Base-by-base conservation (phyloP, 2,329 filamentous ascomycete genomes). In the Epichloe sibirici region DNA sequence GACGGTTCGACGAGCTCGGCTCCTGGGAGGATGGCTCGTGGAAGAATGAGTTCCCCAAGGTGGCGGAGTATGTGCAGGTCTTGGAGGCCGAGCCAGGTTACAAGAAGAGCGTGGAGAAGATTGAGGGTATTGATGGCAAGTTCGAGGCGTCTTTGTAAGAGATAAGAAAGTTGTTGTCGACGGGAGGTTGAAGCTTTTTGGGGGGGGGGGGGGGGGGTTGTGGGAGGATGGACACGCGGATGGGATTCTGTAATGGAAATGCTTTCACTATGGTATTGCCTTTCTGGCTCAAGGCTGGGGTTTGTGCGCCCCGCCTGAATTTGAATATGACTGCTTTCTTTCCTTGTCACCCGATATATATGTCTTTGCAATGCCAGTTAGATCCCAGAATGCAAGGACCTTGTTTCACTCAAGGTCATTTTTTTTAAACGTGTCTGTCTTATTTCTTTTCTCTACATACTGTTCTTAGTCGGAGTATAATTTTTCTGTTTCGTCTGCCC, bases 21-120 rank as follows among this genome's bases (percentile, higher is more conserved):
- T 59, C 58, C 28, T 78, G 70, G 65, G 65, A 72, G 51, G 65
- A 61, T 4, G 70, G 68, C 2, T 66, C 65, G 8, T 72, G 71
- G 58, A 62, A 62, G 55, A 58, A 57, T 4, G 60, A 66, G 48
- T 73, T 68, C 53, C 77, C 77, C 6, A 71, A 68, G 58, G 57
- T 77, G 3, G 71, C 66, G 21, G 73, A 69, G 39, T 80, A 78
- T 59, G 69, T 76, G 45, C 64, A 66, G 12, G 64, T 68, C 17
- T 61, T 80, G 37, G 68, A 75, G 61, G 55, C 45, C 3, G 68
- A 76, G 59, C 67, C 72, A 2, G 76, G 76, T 0, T 80, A 77
- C 55, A 65, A 69, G 62, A 69, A 58, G 58, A 74, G 75, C 15
- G 63, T 73, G 46, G 69, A 71, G 55, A 76, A 74, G 69, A 71